Base-by-base conservation (phyloP, 2,329 filamentous ascomycete species). In the Diaporthe sp. region DNA sequence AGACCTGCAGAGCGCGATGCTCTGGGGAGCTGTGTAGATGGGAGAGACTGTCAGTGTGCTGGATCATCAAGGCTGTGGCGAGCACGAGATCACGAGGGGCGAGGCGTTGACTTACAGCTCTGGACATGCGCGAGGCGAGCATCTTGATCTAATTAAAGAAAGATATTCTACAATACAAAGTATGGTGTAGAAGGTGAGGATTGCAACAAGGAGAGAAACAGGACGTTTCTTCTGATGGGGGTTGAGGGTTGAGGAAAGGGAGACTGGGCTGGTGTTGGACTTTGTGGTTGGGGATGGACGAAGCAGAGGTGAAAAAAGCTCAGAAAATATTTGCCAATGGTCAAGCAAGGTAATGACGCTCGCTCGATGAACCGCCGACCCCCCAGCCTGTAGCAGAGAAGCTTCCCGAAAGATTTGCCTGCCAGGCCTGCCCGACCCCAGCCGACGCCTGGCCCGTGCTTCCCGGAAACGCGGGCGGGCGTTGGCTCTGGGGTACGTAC, bases 121-220 rank as follows among this genome's bases (percentile, higher is more conserved):
- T 91, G 82, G 91, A 90, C 82, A 95, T 87, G 85, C 92, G 92
- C 82, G 93, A 91, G 83, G 93, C 89, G 87, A 95, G 85, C 93
- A 95, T 94, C 84, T 86, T 92, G 87, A 83, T 81, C 80, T 81
- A 81, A 80, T 79, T 81, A 77, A 78, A 79, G 79, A 78, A 78
- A 80, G 78, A 79, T 81, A 80, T 81, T 80, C 80, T 81, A 82
- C 80, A 80, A 81, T 78, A 79, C 79, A 77, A 77, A 80, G 81
- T 77, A 77, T 77, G 80, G 81, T 77, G 79, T 81, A 81, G 80
- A 79, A 80, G 31, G 79, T 80, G 79, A 80, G 80, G 81, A 79
- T 79, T 80, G 80, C 80, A 81, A 79, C 79, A 82, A 84, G 80
- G 80, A 82, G 79, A 80, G 75, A 78, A 77, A 76, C 79, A 76